Percentiles rank a stretch among this genome's conserved stretches.
Evolutionary conservation across 1,139 yeast species (phyloP).

Genomic region (Scheffersomyces cryptocercus): DNA sequence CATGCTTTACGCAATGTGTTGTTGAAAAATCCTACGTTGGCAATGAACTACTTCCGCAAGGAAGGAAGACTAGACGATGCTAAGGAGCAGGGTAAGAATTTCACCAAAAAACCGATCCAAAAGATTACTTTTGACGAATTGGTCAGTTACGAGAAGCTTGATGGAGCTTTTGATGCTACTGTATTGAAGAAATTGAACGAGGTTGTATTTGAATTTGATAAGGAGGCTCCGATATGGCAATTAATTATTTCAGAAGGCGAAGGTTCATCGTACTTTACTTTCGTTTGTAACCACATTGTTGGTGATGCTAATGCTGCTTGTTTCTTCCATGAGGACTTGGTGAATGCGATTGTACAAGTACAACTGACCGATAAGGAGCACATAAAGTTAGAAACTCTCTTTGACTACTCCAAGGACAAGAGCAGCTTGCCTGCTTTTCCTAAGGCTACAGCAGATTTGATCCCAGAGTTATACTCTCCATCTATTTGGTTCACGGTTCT

Average conservation of each 20-base stretch:
- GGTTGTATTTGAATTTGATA: slow-evolving; percentile 15
- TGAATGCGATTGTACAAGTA: slow-evolving; percentile 14
- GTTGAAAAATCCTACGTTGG: slow-evolving; percentile 21
- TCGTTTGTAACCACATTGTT: slow-evolving; percentile 33
- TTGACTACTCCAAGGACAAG: slow-evolving; percentile 7
- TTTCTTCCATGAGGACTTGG: slow-evolving; percentile 33
- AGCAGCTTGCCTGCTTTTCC: slow-evolving; percentile 3
- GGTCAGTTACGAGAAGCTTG: slow-evolving; percentile 17
- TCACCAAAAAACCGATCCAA: slow-evolving; percentile 18
- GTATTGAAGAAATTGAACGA: slow-evolving; percentile 18
- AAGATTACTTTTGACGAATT: slow-evolving; percentile 25
- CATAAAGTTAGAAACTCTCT: slow-evolving; percentile 5
- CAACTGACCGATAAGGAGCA: not conserved
- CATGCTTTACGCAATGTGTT: slow-evolving; percentile 24
- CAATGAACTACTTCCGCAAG: slow-evolving; percentile 19
- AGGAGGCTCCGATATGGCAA: slow-evolving; percentile 31
- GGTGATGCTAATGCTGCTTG: slow-evolving; percentile 40
- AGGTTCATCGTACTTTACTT: slow-evolving; percentile 20
- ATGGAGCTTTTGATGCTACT: slow-evolving; percentile 14
- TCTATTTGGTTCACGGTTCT: slow-evolving; percentile 8
- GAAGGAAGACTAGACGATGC: slow-evolving; percentile 10
- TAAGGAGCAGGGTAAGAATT: slow-evolving; percentile 16
- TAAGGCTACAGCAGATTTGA: slow-evolving; percentile 4
- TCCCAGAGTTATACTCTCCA: slow-evolving; percentile 10
- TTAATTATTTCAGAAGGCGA: slow-evolving; percentile 21